Evolutionary conservation across 371 early-diverging fungal species (phyloP), one percentile per base, ranked within the genome.

Genomic region (Actinomucor elegans): DNA sequence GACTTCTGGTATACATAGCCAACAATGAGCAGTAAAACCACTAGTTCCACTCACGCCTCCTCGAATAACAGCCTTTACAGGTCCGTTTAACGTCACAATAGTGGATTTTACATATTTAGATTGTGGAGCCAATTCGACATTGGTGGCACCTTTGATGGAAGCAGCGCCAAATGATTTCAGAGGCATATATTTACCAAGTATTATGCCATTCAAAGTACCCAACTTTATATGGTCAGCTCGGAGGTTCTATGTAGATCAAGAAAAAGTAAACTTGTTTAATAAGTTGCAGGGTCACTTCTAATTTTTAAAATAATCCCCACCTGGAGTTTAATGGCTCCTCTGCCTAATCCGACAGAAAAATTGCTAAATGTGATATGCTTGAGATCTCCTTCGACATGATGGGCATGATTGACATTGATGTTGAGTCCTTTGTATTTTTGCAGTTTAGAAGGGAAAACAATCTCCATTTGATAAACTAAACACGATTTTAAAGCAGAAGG

Each of bases 261-360:
- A n/a, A n/a, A n/a, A n/a, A n/a, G n/a, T n/a, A n/a, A n/a, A n/a
- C n/a, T n/a, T n/a, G n/a, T n/a, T n/a, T n/a, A n/a, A n/a, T n/a
- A n/a, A n/a, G n/a, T n/a, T n/a, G n/a, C n/a, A n/a, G n/a, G n/a
- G n/a, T n/a, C n/a, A n/a, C n/a, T n/a, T n/a, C n/a, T n/a, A n/a
- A n/a, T n/a, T n/a, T n/a, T n/a, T n/a, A n/a, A n/a, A n/a, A n/a
- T n/a, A n/a, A n/a, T n/a, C n/a, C 21, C 47, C 47, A 48, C 59
- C 21, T 59, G 33, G 11, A 59, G 37, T 4, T 28, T 15, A 11
- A 59, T 52, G 3, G 54, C 47, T 0, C 59, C 59, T 52, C 54
- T 42, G 27, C 59, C 59, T 24, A 59, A 17, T 1, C 54, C 59
- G 12, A 48, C 46, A 14, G 36, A 18, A 42, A 59, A 48, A 15